Percentiles rank a stretch among this genome's conserved stretches.
Conservation (phyloP, 1,139 yeast genomes). For the Wickerhamiella infanticola region DNA sequence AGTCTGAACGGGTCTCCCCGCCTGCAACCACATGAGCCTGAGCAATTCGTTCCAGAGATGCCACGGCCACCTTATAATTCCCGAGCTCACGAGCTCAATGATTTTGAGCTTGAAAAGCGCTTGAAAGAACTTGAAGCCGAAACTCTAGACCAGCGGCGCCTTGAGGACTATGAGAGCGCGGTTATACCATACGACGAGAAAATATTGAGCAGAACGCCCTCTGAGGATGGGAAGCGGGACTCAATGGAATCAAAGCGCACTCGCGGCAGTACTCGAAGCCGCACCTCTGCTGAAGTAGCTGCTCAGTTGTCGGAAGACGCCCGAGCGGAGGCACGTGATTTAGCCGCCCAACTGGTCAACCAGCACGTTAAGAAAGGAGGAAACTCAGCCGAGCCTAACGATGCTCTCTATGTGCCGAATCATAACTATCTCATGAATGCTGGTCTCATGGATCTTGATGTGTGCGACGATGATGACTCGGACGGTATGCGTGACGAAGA, state of each 20-base stretch:
- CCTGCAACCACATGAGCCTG: background rate
- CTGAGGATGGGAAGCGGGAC: background rate
- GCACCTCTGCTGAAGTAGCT: background rate
- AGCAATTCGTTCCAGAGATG: background rate
- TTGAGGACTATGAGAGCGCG: background rate
- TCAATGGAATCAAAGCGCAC: background rate
- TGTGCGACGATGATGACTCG: constrained; percentile 8
- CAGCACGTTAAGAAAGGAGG: constrained; percentile 7
- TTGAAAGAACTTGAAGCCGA: background rate
- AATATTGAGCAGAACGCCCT: background rate
- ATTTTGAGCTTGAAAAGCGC: background rate
- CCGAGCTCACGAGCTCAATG: background rate
- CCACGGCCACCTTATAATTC: background rate
- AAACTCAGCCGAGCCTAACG: background rate
- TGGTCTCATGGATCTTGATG: constrained; percentile 9
- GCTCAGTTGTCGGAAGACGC: constrained; percentile 7
- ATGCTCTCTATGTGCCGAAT: constrained; percentile 13
- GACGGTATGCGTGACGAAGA: constrained; percentile 7
- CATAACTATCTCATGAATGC: constrained; percentile 8
- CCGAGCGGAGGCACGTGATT: constrained; percentile 13
- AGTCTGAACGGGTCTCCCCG: background rate
- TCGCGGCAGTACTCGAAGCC: background rate
- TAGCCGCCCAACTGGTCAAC: constrained; percentile 13
- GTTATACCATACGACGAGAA: background rate
- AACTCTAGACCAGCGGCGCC: background rate